Evolutionary conservation across 106 monocot species (phyloP), one percentile per base, ranked within the genome.

Genomic region (Dioscorea zingiberensis): DNA sequence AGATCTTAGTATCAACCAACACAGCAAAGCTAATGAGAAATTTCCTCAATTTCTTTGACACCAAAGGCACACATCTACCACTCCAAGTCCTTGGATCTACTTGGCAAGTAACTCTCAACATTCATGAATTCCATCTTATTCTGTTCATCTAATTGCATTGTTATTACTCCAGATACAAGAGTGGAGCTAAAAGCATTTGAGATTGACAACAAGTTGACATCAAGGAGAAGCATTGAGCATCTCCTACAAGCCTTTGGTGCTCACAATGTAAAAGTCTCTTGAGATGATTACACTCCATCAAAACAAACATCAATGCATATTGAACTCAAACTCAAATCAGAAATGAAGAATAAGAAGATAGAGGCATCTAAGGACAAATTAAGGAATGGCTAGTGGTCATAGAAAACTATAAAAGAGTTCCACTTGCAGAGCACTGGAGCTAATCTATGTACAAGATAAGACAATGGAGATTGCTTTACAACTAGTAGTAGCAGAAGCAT

Each of bases 181-280:
- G 57, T 69, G 22, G 73, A 73, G 49, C 8, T 69, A 21, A 64
- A 48, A 54, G 79, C 79, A 64, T 79, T 74, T 54, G 66, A 79
- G 49, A 65, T 79, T 18, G 47, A 69, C 25, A 59, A 74, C 64
- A 74, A 58, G 55, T 22, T 59, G 59, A 79, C 69, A 38, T 69
- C 79, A 25, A 79, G 79, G 53, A 69, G 74, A 23, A 58, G 47
- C 54, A 74, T 79, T 1, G 79, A 79, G 64, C 63, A 64, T 0
- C 58, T 79, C 8, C 23, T 79, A 32, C 64, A 79, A 59, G 79
- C 69, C 16, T 79, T 79, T 55, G 54, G 59, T n/a, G 51, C n/a
- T 53, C n/a, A 38, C 38, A 6, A 30, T 30, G 30, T 30, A 7
- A 30, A 2, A 30, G 4, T 30, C 30, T 7, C 38, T 38, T 38